These are phyloP conservation scores for Gossypium arboreum DNA, from an alignment of 345 rosid genomes.

Conservation along the genomic window DNA sequence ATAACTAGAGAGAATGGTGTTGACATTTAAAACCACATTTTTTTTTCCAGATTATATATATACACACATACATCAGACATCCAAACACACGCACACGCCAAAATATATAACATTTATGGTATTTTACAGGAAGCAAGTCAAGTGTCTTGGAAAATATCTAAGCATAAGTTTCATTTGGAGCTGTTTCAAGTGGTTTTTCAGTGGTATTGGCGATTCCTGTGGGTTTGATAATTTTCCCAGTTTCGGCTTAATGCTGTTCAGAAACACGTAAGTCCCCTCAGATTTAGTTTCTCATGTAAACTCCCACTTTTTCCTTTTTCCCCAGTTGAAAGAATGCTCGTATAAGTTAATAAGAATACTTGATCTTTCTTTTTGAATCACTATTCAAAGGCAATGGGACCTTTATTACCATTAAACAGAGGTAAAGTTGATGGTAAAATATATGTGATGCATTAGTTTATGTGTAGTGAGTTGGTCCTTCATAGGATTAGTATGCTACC, in stretches of 20 bases:
- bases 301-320: background rate
- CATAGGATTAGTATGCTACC: background rate
- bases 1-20: background rate
- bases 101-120: conserved; percentile 1
- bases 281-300: conserved; percentile 11
- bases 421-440: background rate
- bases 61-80: background rate
- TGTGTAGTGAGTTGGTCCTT: background rate
- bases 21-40: background rate
- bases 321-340: background rate
- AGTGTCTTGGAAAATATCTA: conserved; percentile 83
- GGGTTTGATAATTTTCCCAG: conserved; percentile 93
- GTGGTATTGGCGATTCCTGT: conserved; percentile 88
- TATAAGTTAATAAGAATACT: background rate
- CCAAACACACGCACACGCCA: background rate
- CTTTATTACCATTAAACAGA: background rate
- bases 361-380: background rate
- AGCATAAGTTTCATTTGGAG: conserved; percentile 89
- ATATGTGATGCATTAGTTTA: background rate
- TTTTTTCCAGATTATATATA: background rate
- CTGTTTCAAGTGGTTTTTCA: conserved; percentile 97
- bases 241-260: conserved; percentile 74
- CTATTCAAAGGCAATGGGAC: background rate
- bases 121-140: conserved; percentile 73
- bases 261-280: conserved; percentile 61